A percentile compares a stretch with the other conserved stretches of the same genome.
phyloP scores from a whole-genome alignment of 2,329 filamentous ascomycete species.

The Apiospora malaysiana region DNA sequence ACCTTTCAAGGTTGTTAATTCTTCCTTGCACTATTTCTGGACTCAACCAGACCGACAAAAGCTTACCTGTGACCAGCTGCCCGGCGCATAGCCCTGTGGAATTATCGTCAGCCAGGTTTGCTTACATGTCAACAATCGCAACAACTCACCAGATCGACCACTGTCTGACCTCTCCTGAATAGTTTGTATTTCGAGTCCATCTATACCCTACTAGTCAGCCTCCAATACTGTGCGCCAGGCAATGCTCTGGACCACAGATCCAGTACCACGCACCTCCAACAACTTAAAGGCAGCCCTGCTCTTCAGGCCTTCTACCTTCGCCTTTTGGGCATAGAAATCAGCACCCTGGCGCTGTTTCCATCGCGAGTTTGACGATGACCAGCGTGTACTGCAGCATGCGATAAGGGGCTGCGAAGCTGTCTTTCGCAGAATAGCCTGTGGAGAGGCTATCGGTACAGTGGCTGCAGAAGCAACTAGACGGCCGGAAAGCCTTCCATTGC shows the following conservation, averaged over 20 bases:
- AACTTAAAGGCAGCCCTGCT: conserved; percentile 94
- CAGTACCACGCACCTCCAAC: conserved; percentile 66
- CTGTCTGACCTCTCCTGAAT: conserved; percentile 80
- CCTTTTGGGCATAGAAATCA: conserved; percentile 76
- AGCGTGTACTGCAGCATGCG: conserved; percentile 22
- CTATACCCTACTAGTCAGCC: conserved; percentile 47
- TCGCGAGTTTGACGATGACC: conserved; percentile 68
- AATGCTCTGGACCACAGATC: neutral
- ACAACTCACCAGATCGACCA: conserved; percentile 79
- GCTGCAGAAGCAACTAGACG: conserved; percentile 23
- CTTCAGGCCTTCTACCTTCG: conserved; percentile 80
- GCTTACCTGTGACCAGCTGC: conserved; percentile 71
- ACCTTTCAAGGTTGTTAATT: conserved; percentile 60
- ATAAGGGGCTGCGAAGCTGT: neutral
- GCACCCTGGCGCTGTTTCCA: conserved; percentile 83
- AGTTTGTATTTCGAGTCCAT: conserved; percentile 83
- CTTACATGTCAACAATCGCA: neutral
- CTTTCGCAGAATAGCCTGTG: neutral
- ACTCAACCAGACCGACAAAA: conserved; percentile 21
- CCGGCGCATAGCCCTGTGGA: conserved; percentile 76
- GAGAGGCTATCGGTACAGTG: neutral
- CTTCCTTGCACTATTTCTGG: conserved; percentile 15
- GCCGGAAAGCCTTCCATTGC: conserved; percentile 33
- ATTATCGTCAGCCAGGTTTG: neutral
- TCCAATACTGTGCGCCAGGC: neutral